Evolutionary conservation across 495 filamentous ascomycete species (phyloP).

Genomic region (Penicillium roqueforti): DNA sequence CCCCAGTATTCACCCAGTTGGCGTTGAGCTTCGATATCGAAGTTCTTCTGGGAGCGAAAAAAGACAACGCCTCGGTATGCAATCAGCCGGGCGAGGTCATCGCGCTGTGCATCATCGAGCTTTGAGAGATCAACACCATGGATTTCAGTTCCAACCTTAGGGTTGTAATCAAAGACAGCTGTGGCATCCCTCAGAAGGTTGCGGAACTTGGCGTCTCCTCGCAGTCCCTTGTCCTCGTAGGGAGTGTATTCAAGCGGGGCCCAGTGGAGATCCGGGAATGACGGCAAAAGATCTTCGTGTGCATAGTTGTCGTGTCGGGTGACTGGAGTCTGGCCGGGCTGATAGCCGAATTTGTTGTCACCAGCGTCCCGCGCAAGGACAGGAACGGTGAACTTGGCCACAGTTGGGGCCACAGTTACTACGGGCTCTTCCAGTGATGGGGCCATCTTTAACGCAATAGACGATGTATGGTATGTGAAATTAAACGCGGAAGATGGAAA

Average conservation of each 20-base stretch:
- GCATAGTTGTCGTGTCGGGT: constrained; percentile 49
- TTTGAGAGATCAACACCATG: constrained; percentile 63
- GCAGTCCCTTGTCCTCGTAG: constrained; percentile 53
- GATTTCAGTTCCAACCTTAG: constrained; percentile 70
- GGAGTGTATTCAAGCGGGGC: constrained; percentile 44
- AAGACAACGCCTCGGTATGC: constrained; percentile 70
- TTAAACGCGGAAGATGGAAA: not conserved
- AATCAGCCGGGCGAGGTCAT: constrained; percentile 70
- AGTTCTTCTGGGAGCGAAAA: constrained; percentile 63
- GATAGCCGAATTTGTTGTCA: constrained; percentile 37
- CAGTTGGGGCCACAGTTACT: constrained; percentile 1
- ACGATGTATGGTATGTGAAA: not conserved
- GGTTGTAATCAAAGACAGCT: constrained; percentile 58
- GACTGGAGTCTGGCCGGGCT: constrained; percentile 47
- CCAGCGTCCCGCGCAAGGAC: constrained; percentile 19
- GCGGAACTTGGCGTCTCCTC: constrained; percentile 51
- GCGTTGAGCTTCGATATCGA: constrained; percentile 64
- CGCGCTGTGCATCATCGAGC: constrained; percentile 64
- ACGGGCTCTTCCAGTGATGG: constrained; percentile 33
- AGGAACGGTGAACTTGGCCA: constrained; percentile 12
- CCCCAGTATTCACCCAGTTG: constrained; percentile 65
- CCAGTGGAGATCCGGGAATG: constrained; percentile 56
- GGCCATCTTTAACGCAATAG: constrained; percentile 23
- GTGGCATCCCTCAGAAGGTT: constrained; percentile 49
- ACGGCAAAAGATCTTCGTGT: constrained; percentile 52